Base-by-base conservation (phyloP, 2,329 filamentous ascomycete species). In the Coniochaeta sp. region DNA sequence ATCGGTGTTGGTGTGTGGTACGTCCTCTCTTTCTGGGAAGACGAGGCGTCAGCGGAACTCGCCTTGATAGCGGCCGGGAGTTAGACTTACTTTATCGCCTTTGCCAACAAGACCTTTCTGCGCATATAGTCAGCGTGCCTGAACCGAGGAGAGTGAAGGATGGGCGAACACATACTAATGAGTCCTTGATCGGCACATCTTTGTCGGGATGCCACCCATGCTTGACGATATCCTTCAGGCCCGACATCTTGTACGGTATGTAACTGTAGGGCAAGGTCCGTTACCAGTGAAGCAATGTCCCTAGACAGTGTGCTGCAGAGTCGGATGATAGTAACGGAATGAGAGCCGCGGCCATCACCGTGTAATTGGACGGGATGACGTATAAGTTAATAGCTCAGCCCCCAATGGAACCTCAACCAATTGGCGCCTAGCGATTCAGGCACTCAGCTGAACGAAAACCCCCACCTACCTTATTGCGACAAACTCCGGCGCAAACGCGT, bases 1-100 rank as follows among this genome's bases (percentile, higher is more conserved):
- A 96, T 76, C 1, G 92, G 91, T 17, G 80, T 79, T 34, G 82
- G 74, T 52, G 75, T 72, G 64, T 79, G 77, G 60, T 72, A 66
- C 24, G 67, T 62, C 14, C 65, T 64, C 17, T 71, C 67, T 31
- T 66, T 61, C 59, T 65, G 44, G 6, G n/a, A n/a, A n/a, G n/a
- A n/a, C n/a, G 17, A 6, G 26, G 12, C 34, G 5, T 24, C 28
- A n/a, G 22, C 12, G 7, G 14, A 17, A 19, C 17, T 52, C 47
- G 12, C 4, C 28, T 6, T 52, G 22, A 5, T 14, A 5, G 3
- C n/a, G 47, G n/a, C 16, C 16, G 17, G 16, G 38, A 40, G 3
- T 5, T 40, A 9, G 6, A n/a, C 38, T 40, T 17, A 40, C 38
- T n/a, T 58, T 62, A 22, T 74, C 73, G 58, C 71, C 73, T 24